A percentile compares a stretch with the other conserved stretches of the same genome.
phyloP scores from a whole-genome alignment of 495 filamentous ascomycete species.

The Cercophora samala region DNA sequence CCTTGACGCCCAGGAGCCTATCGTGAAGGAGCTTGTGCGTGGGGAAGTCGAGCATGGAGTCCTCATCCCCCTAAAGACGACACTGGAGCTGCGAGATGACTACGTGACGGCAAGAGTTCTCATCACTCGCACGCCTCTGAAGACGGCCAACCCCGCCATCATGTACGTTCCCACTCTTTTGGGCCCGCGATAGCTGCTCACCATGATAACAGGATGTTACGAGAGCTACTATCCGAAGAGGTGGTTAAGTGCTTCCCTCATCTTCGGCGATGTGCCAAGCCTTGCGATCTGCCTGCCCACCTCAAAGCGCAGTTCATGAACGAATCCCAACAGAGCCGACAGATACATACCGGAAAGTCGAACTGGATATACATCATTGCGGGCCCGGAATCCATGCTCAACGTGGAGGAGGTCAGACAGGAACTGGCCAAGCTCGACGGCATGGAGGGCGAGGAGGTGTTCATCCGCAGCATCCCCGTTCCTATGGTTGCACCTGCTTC shows the following conservation, averaged over 20 bases:
- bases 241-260: constrained; percentile 66
- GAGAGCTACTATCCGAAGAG: constrained; percentile 52
- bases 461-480: constrained; percentile 54
- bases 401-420: constrained; percentile 37
- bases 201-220: constrained; percentile 38
- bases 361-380: constrained; percentile 50
- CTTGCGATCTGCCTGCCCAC: constrained; percentile 59
- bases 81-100: constrained; percentile 50
- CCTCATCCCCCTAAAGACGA: constrained; percentile 55
- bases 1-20: constrained; percentile 30
- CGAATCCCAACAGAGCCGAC: constrained; percentile 39
- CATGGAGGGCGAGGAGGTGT: constrained; percentile 44
- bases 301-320: constrained; percentile 48
- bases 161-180: constrained; percentile 38
- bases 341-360: constrained; percentile 46
- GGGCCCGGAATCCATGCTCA: constrained; percentile 40
- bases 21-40: constrained; percentile 31
- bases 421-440: constrained; percentile 35
- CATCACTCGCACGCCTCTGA: constrained; percentile 51
- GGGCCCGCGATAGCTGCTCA: constrained; percentile 10
- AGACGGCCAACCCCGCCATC: constrained; percentile 50
- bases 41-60: constrained; percentile 36
- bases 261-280: constrained; percentile 76
- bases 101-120: constrained; percentile 48
- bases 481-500: constrained; percentile 75